Conservation (phyloP, 257 asterid species). For the Craterostigma plantagineum region DNA sequence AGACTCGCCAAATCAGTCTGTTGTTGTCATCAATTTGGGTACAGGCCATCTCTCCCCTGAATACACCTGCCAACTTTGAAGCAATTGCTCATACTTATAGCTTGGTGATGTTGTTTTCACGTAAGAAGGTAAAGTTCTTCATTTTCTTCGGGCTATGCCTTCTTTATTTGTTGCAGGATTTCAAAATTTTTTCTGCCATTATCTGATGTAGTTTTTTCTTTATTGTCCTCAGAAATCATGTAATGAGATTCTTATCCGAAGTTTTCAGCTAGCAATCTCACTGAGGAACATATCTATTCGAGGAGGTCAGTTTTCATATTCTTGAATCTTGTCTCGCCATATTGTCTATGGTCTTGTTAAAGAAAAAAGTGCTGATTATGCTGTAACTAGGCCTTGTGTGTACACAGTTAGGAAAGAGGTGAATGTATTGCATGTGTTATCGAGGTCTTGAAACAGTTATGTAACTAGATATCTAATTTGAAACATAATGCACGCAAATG, state of each 20-base stretch:
- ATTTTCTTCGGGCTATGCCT: not conserved
- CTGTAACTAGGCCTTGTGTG: no score
- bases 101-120: constrained; percentile 52
- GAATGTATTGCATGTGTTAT: no score
- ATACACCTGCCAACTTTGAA: constrained; percentile 48
- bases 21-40: constrained; percentile 71
- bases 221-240: constrained; percentile 36
- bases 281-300: constrained; percentile 47
- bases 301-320: constrained; percentile 36
- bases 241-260: constrained; percentile 49
- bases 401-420: no score
- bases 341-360: no score
- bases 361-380: no score
- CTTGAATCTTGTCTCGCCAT: constrained; percentile 4
- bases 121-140: constrained; percentile 28
- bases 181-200: not conserved
- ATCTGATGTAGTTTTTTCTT: constrained; percentile 12
- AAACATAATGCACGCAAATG: not conserved
- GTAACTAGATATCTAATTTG: no score
- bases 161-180: not conserved
- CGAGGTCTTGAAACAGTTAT: no score
- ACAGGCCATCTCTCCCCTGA: constrained; percentile 44
- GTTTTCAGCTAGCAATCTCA: constrained; percentile 62
- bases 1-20: constrained; percentile 48
- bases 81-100: constrained; percentile 68